Evolutionary conservation across 2,329 filamentous ascomycete species (phyloP).

Genomic region (Claviceps monticola): DNA sequence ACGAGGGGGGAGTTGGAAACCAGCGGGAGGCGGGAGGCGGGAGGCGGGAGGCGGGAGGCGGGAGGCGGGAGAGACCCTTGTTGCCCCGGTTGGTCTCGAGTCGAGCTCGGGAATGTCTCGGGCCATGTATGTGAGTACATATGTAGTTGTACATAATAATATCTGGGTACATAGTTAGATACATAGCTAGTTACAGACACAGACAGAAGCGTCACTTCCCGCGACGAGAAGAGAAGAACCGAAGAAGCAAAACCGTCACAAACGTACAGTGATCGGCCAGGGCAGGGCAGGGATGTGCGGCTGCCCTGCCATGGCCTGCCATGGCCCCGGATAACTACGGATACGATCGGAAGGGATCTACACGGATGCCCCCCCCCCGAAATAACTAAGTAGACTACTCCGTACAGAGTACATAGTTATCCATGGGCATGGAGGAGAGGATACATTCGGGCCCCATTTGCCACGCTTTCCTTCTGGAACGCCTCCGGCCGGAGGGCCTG

Average conservation of each 20-base stretch:
- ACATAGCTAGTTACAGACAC: no score
- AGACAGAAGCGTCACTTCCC: no score
- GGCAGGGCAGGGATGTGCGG: constrained; percentile 10
- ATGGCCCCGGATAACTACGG: constrained; percentile 10
- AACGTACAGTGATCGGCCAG: constrained; percentile 15
- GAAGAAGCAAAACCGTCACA: no score
- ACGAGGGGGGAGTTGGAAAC: constrained; percentile 19
- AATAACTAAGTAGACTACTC: no score
- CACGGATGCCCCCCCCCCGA: constrained; percentile 13
- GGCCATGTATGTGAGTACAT: constrained; percentile 19
- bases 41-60: no score
- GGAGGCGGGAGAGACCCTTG: constrained; percentile 14
- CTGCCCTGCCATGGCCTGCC: no score
- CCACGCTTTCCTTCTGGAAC: not conserved
- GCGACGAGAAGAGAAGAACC: not conserved
- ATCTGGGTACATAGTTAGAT: no score
- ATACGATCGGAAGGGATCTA: constrained; percentile 15
- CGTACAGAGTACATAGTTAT: no score
- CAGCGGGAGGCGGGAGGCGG: no score
- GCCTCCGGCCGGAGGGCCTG: not conserved
- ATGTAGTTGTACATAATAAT: no score
- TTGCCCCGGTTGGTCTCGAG: constrained; percentile 10
- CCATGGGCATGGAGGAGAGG: constrained; percentile 6
- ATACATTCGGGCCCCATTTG: not conserved
- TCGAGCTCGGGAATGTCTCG: constrained; percentile 17